These are phyloP conservation scores for Lasiodiplodia gonubiensis DNA, from an alignment of 2,329 filamentous ascomycete species.

Conservation along the genomic window DNA sequence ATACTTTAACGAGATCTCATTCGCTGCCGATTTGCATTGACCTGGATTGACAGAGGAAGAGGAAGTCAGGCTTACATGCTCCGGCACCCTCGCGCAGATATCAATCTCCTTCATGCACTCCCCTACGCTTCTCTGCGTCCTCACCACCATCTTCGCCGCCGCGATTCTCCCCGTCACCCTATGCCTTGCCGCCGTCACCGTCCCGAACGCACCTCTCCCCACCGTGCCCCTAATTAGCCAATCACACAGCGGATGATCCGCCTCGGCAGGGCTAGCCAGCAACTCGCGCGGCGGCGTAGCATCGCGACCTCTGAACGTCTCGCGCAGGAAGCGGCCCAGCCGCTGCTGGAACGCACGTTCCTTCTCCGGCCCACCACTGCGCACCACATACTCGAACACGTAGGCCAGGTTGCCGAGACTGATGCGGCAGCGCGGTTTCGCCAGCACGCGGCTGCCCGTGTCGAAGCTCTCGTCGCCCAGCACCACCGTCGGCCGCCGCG, in stretches of 20 bases:
- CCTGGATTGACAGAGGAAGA: background rate
- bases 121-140: background rate
- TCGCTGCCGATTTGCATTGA: background rate
- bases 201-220: constrained; percentile 13
- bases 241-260: constrained; percentile 10
- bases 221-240: constrained; percentile 15
- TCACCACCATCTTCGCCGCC: constrained; percentile 22
- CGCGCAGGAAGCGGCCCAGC: background rate
- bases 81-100: background rate
- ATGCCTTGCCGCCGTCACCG: constrained; percentile 16
- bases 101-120: constrained; percentile 20
- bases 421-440: constrained; percentile 4
- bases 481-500: constrained; percentile 3
- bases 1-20: too few relatives aligned
- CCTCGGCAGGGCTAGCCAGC: constrained; percentile 10
- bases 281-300: constrained; percentile 5
- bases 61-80: constrained; percentile 3
- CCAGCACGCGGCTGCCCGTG: background rate
- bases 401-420: constrained; percentile 10
- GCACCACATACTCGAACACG: constrained; percentile 17
- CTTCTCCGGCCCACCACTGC: background rate
- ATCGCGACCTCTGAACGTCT: background rate
- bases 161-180: constrained; percentile 8
- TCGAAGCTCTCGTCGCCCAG: constrained; percentile 15
- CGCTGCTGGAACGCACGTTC: constrained; percentile 3